These are phyloP conservation scores for Talinum fruticosum DNA, from an alignment of 148 eudicot species.

Conservation along the genomic window DNA sequence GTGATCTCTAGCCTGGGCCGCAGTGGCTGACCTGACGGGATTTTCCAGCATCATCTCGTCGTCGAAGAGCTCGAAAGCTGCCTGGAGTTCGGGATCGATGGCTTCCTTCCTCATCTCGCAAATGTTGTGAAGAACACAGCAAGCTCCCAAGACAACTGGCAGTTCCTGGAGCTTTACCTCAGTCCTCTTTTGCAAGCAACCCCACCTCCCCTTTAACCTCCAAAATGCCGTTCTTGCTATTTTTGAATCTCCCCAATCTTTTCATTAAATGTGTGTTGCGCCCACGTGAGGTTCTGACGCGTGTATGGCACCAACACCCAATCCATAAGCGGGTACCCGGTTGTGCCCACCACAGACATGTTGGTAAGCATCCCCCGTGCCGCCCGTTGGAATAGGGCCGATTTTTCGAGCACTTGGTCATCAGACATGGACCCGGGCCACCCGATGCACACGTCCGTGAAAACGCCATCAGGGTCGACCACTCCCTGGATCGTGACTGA, in stretches of 20 bases:
- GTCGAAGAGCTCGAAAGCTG: conserved; percentile 48
- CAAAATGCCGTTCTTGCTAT: conserved; percentile 49
- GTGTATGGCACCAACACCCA: conserved; percentile 73
- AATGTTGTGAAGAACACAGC: conserved; percentile 69
- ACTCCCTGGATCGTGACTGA: conserved; percentile 69
- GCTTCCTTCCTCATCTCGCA: conserved; percentile 55
- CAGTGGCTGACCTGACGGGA: conserved; percentile 27
- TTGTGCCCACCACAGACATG: conserved; percentile 44
- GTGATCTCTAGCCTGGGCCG: conserved; percentile 59
- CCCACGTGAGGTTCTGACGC: conserved; percentile 58
- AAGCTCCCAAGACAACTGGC: conserved; percentile 66
- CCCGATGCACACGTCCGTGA: conserved; percentile 65
- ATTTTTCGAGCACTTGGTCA: conserved; percentile 54
- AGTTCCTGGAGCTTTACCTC: conserved; percentile 70
- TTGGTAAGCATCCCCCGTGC: conserved; percentile 39
- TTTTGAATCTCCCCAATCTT: conserved; percentile 44
- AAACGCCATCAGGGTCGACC: conserved; percentile 51
- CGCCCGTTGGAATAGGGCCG: conserved; percentile 49
- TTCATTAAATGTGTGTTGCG: too few relatives aligned
- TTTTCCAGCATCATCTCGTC: conserved; percentile 52
- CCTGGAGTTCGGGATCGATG: conserved; percentile 30
- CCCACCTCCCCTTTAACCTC: conserved; percentile 62
- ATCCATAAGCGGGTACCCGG: conserved; percentile 51
- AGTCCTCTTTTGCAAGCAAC: conserved; percentile 68
- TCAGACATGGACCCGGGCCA: conserved; percentile 81